These are phyloP conservation scores for Saussurea involucrata DNA, from an alignment of 129 eudicot genomes.

Conservation along the genomic window DNA sequence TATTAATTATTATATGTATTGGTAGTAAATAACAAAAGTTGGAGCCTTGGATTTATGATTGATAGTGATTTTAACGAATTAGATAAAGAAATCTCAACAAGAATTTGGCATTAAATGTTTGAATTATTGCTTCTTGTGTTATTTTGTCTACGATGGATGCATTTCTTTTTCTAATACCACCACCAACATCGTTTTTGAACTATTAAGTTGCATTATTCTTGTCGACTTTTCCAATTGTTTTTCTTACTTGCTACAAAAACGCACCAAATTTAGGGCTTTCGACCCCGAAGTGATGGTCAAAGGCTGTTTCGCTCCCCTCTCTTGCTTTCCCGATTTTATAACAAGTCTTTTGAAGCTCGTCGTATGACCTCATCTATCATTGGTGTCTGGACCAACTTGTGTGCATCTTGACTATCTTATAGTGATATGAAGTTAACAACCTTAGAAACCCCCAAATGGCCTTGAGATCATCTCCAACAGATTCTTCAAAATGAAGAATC, in stretches of 20 bases:
- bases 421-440: too few relatives aligned
- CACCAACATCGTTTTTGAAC: neutral
- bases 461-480: too few relatives aligned
- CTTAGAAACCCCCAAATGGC: too few relatives aligned
- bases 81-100: constrained; percentile 12
- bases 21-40: neutral
- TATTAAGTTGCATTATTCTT: constrained; percentile 12
- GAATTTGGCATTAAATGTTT: neutral
- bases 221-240: neutral
- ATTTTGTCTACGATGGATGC: neutral
- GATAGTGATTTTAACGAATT: constrained; percentile 11
- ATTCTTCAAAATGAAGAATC: too few relatives aligned
- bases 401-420: too few relatives aligned
- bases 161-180: neutral
- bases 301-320: too few relatives aligned
- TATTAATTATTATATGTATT: neutral
- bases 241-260: neutral
- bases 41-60: neutral
- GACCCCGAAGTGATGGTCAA: too few relatives aligned
- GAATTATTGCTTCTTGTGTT: neutral
- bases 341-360: too few relatives aligned
- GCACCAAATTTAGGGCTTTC: neutral
- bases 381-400: too few relatives aligned
- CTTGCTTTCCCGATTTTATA: too few relatives aligned
- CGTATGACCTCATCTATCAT: too few relatives aligned